These are phyloP conservation scores for Teratosphaeria destructans DNA, from an alignment of 2,329 filamentous ascomycete species.

Conservation along the genomic window DNA sequence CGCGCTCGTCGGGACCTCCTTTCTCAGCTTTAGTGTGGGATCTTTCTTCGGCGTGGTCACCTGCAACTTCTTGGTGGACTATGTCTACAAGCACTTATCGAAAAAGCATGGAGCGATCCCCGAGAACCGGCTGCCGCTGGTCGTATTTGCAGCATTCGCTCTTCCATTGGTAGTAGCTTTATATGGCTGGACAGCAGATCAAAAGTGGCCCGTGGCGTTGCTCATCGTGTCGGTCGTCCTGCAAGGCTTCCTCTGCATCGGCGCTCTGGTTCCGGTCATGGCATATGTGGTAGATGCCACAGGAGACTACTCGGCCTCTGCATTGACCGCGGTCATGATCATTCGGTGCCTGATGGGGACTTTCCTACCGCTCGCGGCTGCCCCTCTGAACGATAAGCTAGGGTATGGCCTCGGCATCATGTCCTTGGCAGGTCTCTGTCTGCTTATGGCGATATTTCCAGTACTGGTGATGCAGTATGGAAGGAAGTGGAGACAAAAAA, in stretches of 20 bases:
- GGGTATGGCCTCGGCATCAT: slow-evolving; percentile 33
- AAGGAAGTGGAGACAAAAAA: slow-evolving; percentile 15
- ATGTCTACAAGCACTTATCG: slow-evolving; percentile 23
- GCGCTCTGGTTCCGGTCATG: slow-evolving; percentile 34
- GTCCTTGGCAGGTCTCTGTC: slow-evolving; percentile 12
- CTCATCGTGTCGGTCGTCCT: slow-evolving; percentile 45
- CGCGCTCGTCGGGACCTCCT: slow-evolving; percentile 42
- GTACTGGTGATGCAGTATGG: slow-evolving; percentile 19
- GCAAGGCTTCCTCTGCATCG: slow-evolving; percentile 38
- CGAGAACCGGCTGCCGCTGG: slow-evolving; percentile 54
- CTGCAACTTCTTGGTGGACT: slow-evolving; percentile 28
- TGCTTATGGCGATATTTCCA: slow-evolving; percentile 18
- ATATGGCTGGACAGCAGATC: slow-evolving; percentile 48
- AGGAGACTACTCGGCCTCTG: slow-evolving; percentile 35
- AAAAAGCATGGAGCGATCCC: slow-evolving; percentile 27
- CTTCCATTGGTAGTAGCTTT: slow-evolving; percentile 45
- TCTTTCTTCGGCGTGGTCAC: slow-evolving; percentile 29
- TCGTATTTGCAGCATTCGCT: slow-evolving; percentile 43
- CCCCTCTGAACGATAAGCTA: slow-evolving; percentile 29
- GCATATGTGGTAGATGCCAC: slow-evolving; percentile 38
- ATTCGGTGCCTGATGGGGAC: slow-evolving; percentile 34
- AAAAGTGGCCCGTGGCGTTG: slow-evolving; percentile 42
- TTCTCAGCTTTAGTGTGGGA: slow-evolving; percentile 44
- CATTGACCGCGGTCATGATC: slow-evolving; percentile 35
- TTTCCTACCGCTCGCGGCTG: slow-evolving; percentile 35